Base-by-base conservation (phyloP, 2,329 filamentous ascomycete species). In the Hymenoscyphus linearis region DNA sequence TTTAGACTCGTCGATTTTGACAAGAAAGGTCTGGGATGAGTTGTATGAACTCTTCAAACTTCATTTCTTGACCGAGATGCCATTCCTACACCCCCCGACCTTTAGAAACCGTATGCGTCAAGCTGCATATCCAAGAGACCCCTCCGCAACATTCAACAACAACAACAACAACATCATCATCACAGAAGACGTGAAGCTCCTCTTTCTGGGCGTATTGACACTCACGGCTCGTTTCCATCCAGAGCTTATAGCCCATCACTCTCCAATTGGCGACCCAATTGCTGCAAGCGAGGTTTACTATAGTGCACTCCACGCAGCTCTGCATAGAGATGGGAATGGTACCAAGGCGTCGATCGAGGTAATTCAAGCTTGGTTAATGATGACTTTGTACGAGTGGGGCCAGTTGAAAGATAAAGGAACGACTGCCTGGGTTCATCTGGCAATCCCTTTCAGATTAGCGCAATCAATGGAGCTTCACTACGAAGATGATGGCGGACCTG, bases 321-420 rank as follows among this genome's bases (percentile, higher is more conserved):
- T 80, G 52, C 44, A 50, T 50, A 25, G 22, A 50, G 44, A 50
- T 10, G 82, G 76, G 35, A 78, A 76, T 52, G 71, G 78, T 67
- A 79, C 75, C 67, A 78, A 73, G 55, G 77, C 75, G 4, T 84
- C 83, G 1, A 76, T 90, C 3, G 84, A 89, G 62, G 80, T 84
- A 16, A 83, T 85, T 0, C 87, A 90, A 66, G 85, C 86, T 0
- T 80, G 86, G 53, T 77, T 91, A 10, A 90, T 91, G 86, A 77
- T 91, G 7, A 85, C 83, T 1, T 76, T 89, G 12, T 88, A 90
- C 64, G 86, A 90, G 65, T 90, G 87, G 87, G 85, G 84, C 12
- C 85, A 86, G 71, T 80, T 81, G 9, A 76, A 80, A 64, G 31
- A 31, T 9, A 9, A 7, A 22, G 86, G 86, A 1, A 73, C 82